Base-by-base conservation (phyloP, 192 early-diverging fungal genomes). In the Entomortierella beljakovae region DNA sequence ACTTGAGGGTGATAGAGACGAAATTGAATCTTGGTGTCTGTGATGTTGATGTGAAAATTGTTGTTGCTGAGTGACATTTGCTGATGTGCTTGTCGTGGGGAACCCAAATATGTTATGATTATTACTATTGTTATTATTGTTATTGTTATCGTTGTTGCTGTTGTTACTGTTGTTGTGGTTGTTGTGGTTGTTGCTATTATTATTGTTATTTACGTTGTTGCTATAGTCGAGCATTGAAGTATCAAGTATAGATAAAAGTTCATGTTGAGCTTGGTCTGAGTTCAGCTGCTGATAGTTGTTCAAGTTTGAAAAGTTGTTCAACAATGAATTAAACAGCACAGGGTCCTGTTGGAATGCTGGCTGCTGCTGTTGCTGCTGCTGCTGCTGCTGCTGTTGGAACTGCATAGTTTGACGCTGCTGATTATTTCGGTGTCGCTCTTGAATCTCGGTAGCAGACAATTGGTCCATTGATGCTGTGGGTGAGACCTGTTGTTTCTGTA, bases 241-340 rank as follows among this genome's bases (percentile, higher is more conserved):
- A 33, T 70, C 67, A 23, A 79, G 42, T 40, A 79, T 79, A 26
- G 61, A 69, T n/a, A 79, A 28, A 7, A 79, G 62, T 16, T 79
- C 75, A 15, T 60, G 64, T 25, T 79, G 75, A 0, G 61, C 75
- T 11, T 64, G 75, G 49, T 79, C 75, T 35, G 75, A 79, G 29
- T 79, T 79, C 26, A 79, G 29, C 33, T 79, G 75, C 32, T 79
- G 75, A 18, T 79, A 79, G 26, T 79, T 79, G 62, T 64, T 65
- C 35, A 79, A 34, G 26, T 52, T 64, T 13, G 66, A 63, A 59
- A 79, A 79, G 42, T 64, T 65, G 68, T 54, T 68, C 56, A 79
- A 56, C 15, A 70, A 61, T 0, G 53, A 34, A 33, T 49, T 64
- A 25, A 65, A 56, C 11, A 79, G 32, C 2, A 57, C 61, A 23